Base-by-base conservation (phyloP, 2,329 filamentous ascomycete species). In the Celoporthe dispersa region DNA sequence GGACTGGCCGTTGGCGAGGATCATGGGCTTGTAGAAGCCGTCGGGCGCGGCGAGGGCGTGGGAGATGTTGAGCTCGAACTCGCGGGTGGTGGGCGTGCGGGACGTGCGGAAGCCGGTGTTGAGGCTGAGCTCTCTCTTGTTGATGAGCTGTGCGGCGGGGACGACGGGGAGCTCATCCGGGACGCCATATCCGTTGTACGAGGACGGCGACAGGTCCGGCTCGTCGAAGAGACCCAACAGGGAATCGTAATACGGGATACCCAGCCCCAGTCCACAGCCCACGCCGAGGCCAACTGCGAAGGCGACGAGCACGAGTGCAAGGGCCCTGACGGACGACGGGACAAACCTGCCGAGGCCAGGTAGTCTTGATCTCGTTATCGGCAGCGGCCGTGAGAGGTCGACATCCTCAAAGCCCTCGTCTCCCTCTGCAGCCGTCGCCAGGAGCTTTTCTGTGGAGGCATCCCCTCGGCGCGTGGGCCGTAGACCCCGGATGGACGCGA, bases 1-100 rank as follows among this genome's bases (percentile, higher is more conserved):
- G 2, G 79, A 81, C 73, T 82, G 81, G 11, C 79, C 79, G 73
- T 82, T 83, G 63, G 80, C 76, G 5, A 80, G 75, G 25, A 81
- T 75, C 79, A 81, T 81, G 11, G 79, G 77, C 68, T 81, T 81
- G 37, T 67, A 70, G 65, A 80, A 76, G 12, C 80, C 80, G 70
- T 81, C 80, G 3, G 80, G 80, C 3, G 77, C 74, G 0, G 77
- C 79, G 28, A 75, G 73, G 19, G 72, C 77, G 57, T 78, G 76
- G 19, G 76, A 73, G 55, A 81, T 75, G 73, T 80, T 76, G 72
- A 81, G 79, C 11, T 73, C 72, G 65, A 76, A 81, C 37, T 80
- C 76, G 35, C 79, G 75, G 5, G 76, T 69, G 2, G 31, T 69
- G 1, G 76, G 59, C 37, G 64, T 41, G 3, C 51, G 51, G 3